Evolutionary conservation across 108 stramenopile species (phyloP).

Genomic region (Fistulifera solaris): DNA sequence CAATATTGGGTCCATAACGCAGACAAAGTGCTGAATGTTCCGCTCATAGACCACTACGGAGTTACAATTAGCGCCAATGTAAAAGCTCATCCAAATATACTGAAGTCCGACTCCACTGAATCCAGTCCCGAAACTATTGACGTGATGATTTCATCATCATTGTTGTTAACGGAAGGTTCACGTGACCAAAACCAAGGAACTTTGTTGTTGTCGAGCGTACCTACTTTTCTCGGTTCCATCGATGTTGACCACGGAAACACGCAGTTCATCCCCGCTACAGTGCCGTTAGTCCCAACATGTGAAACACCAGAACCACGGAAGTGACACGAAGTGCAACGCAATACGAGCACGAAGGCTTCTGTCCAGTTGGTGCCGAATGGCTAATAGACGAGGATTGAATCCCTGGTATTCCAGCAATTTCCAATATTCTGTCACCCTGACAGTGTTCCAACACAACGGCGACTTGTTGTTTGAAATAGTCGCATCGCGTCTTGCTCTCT

Average conservation of each 20-base stretch:
- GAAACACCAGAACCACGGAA: conserved; percentile 42
- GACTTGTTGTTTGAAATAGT: conserved; percentile 82
- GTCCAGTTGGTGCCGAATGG: conserved; percentile 33
- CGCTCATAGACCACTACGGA: too few relatives aligned
- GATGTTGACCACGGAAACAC: conserved; percentile 68
- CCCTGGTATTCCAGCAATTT: conserved; percentile 67
- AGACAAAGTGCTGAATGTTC: too few relatives aligned
- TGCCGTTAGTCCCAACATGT: conserved; percentile 64
- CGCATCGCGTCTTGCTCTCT: conserved; percentile 49
- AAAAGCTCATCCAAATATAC: too few relatives aligned
- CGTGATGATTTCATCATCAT: too few relatives aligned
- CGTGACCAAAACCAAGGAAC: too few relatives aligned
- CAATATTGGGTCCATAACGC: too few relatives aligned
- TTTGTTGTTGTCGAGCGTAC: too few relatives aligned
- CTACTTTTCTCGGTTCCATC: not conserved
- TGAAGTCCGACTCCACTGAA: too few relatives aligned
- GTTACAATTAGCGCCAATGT: too few relatives aligned
- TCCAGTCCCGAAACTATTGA: too few relatives aligned
- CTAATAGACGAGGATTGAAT: conserved; percentile 57
- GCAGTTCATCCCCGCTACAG: conserved; percentile 79
- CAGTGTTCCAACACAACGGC: conserved; percentile 65
- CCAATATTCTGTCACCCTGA: conserved; percentile 60
- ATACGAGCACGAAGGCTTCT: conserved; percentile 27
- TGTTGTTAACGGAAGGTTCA: too few relatives aligned
- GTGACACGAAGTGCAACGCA: conserved; percentile 31